Percentiles rank a stretch among this genome's conserved stretches.
phyloP scores from a whole-genome alignment of 441 rosid genomes.

The Eutrema salsugineum region DNA sequence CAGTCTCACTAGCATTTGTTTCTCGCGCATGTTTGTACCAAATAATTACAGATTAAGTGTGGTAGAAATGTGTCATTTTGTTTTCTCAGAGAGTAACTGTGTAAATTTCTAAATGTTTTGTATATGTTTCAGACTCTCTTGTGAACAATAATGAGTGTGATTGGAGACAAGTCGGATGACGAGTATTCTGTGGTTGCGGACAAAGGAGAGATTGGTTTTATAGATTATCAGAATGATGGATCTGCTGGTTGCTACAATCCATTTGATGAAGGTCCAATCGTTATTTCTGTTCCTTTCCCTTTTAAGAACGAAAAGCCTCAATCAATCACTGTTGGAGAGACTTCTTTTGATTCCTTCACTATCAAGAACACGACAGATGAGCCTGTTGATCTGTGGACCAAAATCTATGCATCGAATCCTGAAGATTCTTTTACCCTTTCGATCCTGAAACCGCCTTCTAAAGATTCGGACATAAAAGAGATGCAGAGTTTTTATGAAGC shows the following conservation, averaged over 20 bases:
- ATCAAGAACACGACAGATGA: slow-evolving; percentile 45
- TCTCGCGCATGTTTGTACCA: neutral
- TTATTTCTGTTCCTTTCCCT: slow-evolving; percentile 55
- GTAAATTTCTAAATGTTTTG: neutral
- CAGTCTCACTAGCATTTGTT: neutral
- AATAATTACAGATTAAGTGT: neutral
- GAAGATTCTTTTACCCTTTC: slow-evolving; percentile 51
- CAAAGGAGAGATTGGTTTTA: slow-evolving; percentile 54
- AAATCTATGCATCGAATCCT: slow-evolving; percentile 58
- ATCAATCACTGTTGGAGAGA: slow-evolving; percentile 45
- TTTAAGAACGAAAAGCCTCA: slow-evolving; percentile 48
- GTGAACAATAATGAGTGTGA: slow-evolving; percentile 43
- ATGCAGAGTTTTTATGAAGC: slow-evolving; percentile 34
- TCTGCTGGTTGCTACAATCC: slow-evolving; percentile 37
- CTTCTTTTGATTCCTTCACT: slow-evolving; percentile 41
- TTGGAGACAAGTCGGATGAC: slow-evolving; percentile 44
- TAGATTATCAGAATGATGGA: slow-evolving; percentile 52
- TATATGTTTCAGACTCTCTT: slow-evolving; percentile 9
- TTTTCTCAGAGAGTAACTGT: neutral
- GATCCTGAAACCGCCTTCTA: slow-evolving; percentile 46
- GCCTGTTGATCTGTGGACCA: slow-evolving; percentile 50
- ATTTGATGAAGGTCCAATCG: slow-evolving; percentile 43
- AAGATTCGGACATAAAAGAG: slow-evolving; percentile 14
- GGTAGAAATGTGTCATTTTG: neutral
- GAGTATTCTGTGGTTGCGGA: slow-evolving; percentile 52